Evolutionary conservation across 192 early-diverging fungal genomes (phyloP).

Genomic region (Coemansia interrupta): DNA sequence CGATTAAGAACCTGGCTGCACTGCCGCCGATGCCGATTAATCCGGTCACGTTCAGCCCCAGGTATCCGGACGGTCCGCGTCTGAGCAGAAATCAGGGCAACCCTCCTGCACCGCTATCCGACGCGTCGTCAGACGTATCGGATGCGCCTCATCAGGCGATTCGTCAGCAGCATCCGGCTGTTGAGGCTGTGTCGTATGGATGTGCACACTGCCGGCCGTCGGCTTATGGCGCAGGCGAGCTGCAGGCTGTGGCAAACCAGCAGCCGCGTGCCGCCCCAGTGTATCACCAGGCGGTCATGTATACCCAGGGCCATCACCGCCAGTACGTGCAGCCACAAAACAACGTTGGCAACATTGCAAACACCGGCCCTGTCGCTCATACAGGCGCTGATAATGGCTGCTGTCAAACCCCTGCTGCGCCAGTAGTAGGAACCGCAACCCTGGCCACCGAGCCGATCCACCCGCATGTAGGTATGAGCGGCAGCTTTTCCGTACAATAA

Average conservation of each 20-base stretch:
- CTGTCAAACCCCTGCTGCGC: not conserved
- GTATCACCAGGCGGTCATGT: conserved; percentile 8
- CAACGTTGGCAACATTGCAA: not conserved
- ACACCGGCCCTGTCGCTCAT: not conserved
- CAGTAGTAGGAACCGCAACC: not conserved
- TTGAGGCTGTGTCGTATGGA: not conserved
- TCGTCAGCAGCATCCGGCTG: not conserved
- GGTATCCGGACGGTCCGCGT: conserved; percentile 7
- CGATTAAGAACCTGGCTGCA: conserved; percentile 8
- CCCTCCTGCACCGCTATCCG: not conserved
- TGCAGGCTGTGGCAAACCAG: not conserved
- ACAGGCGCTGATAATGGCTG: not conserved
- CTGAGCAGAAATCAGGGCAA: not conserved
- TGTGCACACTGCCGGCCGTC: not conserved
- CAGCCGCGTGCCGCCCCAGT: not conserved
- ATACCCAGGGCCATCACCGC: not conserved
- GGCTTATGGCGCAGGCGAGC: not conserved
- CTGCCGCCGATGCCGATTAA: conserved; percentile 8
- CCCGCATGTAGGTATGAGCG: too few relatives aligned
- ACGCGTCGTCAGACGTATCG: not conserved
- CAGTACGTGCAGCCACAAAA: not conserved
- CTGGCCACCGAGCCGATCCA: conserved; percentile 1
- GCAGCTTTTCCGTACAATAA: too few relatives aligned
- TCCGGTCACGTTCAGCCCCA: conserved; percentile 31
- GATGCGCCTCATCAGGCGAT: not conserved